Conservation (phyloP, 2,329 filamentous ascomycete species). For the Pleoardoris graminearum region DNA sequence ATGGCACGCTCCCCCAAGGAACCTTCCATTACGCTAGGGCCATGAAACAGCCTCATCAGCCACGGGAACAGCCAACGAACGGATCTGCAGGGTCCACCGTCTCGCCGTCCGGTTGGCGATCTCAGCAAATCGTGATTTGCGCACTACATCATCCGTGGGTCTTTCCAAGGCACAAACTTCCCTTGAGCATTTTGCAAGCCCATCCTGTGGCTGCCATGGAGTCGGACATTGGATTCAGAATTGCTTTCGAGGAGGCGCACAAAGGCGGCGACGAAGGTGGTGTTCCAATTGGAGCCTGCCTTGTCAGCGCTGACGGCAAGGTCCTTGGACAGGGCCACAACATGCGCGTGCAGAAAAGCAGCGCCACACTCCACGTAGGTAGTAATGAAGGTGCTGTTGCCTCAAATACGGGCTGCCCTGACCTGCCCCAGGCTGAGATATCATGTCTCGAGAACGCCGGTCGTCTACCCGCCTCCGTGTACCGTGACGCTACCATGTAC, state of each 20-base stretch:
- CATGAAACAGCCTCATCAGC: not conserved
- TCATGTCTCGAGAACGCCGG: slow-evolving; percentile 75
- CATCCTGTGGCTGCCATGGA: slow-evolving; percentile 22
- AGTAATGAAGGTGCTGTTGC: slow-evolving; percentile 25
- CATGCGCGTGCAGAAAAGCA: slow-evolving; percentile 72
- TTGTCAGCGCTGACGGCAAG: slow-evolving; percentile 70
- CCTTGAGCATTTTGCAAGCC: not conserved
- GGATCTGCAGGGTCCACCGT: slow-evolving; percentile 1
- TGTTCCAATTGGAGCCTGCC: slow-evolving; percentile 61
- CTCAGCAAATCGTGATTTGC: not conserved
- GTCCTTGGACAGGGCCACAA: slow-evolving; percentile 75
- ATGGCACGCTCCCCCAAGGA: not conserved
- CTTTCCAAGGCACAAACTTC: not conserved
- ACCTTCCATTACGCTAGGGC: not conserved
- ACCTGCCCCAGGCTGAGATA: slow-evolving; percentile 66
- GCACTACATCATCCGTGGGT: not conserved
- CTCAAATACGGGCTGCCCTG: not conserved
- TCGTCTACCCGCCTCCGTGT: slow-evolving; percentile 68
- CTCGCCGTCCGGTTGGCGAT: slow-evolving; percentile 6
- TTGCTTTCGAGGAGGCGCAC: slow-evolving; percentile 61
- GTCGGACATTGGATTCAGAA: slow-evolving; percentile 55
- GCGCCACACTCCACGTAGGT: slow-evolving; percentile 73
- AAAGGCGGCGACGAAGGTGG: slow-evolving; percentile 60
- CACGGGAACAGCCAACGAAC: not conserved
- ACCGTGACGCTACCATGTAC: slow-evolving; percentile 78